Base-by-base conservation (phyloP, 1,284 basidiomycete species). In the Kwoniella shivajii region DNA sequence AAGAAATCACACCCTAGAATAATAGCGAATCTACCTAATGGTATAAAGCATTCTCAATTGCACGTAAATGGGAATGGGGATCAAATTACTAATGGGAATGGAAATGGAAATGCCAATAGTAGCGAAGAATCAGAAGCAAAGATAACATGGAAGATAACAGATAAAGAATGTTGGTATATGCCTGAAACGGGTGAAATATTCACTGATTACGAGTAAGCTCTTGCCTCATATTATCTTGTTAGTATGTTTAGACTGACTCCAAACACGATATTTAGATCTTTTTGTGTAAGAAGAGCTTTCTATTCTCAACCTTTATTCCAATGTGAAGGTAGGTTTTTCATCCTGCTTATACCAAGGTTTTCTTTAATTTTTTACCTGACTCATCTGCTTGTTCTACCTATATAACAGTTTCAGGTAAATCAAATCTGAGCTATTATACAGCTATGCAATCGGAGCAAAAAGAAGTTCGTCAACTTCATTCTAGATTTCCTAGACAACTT, bases 151-250 rank as follows among this genome's bases (percentile, higher is more conserved):
- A 72, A 63, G 58, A 66, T 62, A 36, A 67, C 54, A 45, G 80
- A 82, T 77, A 86, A 82, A 72, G 85, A 88, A 70, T 91, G 93
- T 75, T 96, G 86, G 80, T 92, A 90, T 81, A 86, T 97, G 72
- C 81, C 86, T 59, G 86, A 91, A 77, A 96, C 93, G 4, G 93
- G 92, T 68, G 93, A 97, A 84, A 89, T 96, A 75, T 97, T 97
- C 75, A 86, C 91, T 64, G 87, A 87, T 71, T 96, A 95, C 74
- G 92, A 95, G 92, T 94, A 73, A 74, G 89, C 83, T 7, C 7
- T 16, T 50, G n/a, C 42, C 6, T n/a, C n/a, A n/a, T n/a, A n/a
- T n/a, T 31, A 22, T 47, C 30, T 20, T 10, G 30, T 14, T 6
- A 5, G 14, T 27, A 6, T 18, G 33, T 20, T 16, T 16, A 22